Evolutionary conservation across 768 basidiomycete genomes (phyloP).

Genomic region (Cytidiella melzeri): DNA sequence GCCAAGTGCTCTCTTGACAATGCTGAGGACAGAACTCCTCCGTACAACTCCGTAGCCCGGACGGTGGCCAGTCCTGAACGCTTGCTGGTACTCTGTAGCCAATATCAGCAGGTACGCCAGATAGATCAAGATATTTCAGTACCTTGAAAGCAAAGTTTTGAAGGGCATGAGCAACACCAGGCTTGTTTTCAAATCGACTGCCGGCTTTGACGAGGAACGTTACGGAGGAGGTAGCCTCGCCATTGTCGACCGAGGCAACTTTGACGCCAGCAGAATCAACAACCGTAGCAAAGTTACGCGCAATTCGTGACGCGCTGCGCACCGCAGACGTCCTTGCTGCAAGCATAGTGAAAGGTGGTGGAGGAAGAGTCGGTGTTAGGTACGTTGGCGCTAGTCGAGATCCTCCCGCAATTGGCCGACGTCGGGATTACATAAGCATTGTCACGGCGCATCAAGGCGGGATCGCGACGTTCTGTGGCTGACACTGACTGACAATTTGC

Average conservation of each 20-base stretch:
- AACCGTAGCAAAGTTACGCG: conserved; percentile 77
- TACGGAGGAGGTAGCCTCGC: conserved; percentile 78
- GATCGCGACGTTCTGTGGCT: too few relatives aligned
- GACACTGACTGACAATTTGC: too few relatives aligned
- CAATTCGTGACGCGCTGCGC: conserved; percentile 49
- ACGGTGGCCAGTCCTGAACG: conserved; percentile 87
- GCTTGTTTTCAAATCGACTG: conserved; percentile 78
- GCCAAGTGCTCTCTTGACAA: conserved; percentile 87
- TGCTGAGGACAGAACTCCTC: conserved; percentile 82
- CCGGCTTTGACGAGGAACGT: conserved; percentile 93
- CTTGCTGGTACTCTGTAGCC: conserved; percentile 70
- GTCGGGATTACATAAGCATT: neutral
- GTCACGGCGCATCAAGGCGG: neutral
- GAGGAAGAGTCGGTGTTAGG: conserved; percentile 8
- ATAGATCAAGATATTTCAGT: conserved; percentile 18
- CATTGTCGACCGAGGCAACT: conserved; percentile 79
- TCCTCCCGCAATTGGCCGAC: conserved; percentile 8
- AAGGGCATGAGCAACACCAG: conserved; percentile 88
- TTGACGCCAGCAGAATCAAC: conserved; percentile 78
- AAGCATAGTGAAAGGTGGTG: conserved; percentile 44
- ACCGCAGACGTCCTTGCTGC: conserved; percentile 54
- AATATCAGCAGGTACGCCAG: neutral
- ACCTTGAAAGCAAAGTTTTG: conserved; percentile 99
- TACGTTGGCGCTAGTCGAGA: neutral
- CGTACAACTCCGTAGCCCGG: conserved; percentile 89